phyloP scores from a whole-genome alignment of 306 rosid species.

The Vigna hirtella region DNA sequence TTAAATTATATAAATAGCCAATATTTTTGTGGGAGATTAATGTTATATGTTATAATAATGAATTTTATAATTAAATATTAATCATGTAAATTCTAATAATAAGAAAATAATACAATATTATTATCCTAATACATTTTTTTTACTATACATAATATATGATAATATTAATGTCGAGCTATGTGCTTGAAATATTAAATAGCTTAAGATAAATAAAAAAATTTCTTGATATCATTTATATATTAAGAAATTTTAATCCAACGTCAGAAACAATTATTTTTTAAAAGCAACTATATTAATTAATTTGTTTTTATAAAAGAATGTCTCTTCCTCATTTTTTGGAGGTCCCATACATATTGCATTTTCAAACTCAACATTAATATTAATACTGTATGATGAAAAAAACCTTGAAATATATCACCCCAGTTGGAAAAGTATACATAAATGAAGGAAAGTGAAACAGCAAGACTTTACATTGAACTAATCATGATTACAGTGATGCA shows the following conservation, averaged over 20 bases:
- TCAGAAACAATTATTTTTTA: background rate
- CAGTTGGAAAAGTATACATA: background rate
- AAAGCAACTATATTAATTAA: background rate
- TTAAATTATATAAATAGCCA: background rate
- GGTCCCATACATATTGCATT: background rate
- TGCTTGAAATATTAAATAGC: no score
- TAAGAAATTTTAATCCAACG: background rate
- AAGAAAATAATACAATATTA: no score
- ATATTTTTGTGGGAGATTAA: background rate
- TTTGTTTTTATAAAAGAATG: background rate
- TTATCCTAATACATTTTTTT: no score
- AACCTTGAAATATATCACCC: background rate
- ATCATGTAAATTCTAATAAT: background rate
- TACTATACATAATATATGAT: no score
- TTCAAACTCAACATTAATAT: background rate
- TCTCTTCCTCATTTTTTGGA: background rate
- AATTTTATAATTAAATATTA: no score
- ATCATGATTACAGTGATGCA: conserved; percentile 2
- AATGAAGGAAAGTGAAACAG: background rate
- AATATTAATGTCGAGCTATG: no score
- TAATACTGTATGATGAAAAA: background rate
- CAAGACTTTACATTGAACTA: background rate
- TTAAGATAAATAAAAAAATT: no score
- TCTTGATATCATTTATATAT: background rate
- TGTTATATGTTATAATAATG: no score